Base-by-base conservation (phyloP, 495 filamentous ascomycete species). In the Trichoderma gamsii region DNA sequence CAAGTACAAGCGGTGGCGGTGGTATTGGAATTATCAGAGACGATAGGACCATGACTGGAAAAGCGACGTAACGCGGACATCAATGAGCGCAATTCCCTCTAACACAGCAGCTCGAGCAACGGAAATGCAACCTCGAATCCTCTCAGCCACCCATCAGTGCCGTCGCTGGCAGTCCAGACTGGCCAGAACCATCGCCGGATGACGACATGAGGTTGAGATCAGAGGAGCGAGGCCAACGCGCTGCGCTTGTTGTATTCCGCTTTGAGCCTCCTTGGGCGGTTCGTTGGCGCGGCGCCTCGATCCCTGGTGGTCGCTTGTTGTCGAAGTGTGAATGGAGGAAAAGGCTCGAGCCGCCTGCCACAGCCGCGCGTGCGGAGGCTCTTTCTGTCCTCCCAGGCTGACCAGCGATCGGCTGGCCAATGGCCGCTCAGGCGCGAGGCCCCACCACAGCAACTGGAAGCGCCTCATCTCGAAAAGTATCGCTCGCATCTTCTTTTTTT, bases 241-340 rank as follows among this genome's bases (percentile, higher is more conserved):
- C 13, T 61, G 56, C 56, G 56, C 56, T 61, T 61, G 51, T 59
- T 49, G 44, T n/a, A 11, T 49, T n/a, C 13, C 44, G 4, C 15
- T 2, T 8, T 18, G 56, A 29, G 12, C 23, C 5, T 6, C 27
- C 8, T 0, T 16, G 56, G 56, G 56, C 56, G 56, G 56, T 12
- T 61, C 56, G 23, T 61, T 12, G 56, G 56, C 56, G 56, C 56
- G 56, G 56, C 56, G 56, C 25, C 56, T 61, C 25, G 56, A 13
- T 21, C 56, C 56, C 56, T 61, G 56, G 56, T 29, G 13, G 56
- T 61, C 56, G 56, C 56, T 61, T 61, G 56, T 49, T 27, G 56
- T 32, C 56, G 56, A 29, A 13, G 27, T 61, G 56, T 61, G 56
- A 61, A 61, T 61, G 56, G 56, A 61, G 56, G 56, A 32, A 61